Base-by-base conservation (phyloP, 345 rosid species). In the Eucalyptus victrix region DNA sequence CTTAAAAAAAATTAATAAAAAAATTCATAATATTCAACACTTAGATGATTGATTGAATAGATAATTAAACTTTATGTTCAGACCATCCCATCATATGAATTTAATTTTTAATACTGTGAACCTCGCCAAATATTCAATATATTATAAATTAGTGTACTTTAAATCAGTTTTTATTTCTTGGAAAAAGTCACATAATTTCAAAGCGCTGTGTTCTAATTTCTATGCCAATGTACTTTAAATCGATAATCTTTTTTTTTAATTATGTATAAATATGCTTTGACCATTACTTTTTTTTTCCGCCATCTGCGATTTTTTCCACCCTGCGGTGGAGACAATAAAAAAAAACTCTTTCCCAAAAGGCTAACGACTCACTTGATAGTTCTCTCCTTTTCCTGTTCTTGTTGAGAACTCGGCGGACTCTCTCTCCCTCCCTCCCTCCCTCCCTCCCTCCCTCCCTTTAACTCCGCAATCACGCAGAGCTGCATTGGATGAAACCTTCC, bases 221-320 rank as follows among this genome's bases (percentile, higher is more conserved):
- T 91, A 92, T 89, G 86, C 88, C 76, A 90, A 45, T 45, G 8
- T 45, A 87, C 32, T 60, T 80, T 54, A 42, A 88, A 89, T 89
- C 9, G 88, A 30, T 86, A 30, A 32, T 28, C 4, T 45, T 3
- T 16, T 34, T 60, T n/a, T 51, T 19, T 6, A 49, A 4, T 51
- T 32, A 24, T 19, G 2, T 37, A 40, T 76, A 37, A 37, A 21
- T 76, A 76, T 76, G 83, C 9, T 76, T 76, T 11, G 47, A 37
- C 47, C 37, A 21, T 42, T 14, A 13, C 53, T 67, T 32, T 18
- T 60, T 18, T 23, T 12, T 21, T 16, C 44, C 23, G 19, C 76
- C 49, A n/a, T 19, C 53, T 47, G 34, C 34, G 86, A 67, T 47
- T 28, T 47, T 6, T 30, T n/a, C n/a, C 21, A n/a, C 47, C 7